Percentiles rank a stretch among this genome's conserved stretches.
phyloP scores from a whole-genome alignment of 2,329 filamentous ascomycete genomes.

The Venturia effusa region DNA sequence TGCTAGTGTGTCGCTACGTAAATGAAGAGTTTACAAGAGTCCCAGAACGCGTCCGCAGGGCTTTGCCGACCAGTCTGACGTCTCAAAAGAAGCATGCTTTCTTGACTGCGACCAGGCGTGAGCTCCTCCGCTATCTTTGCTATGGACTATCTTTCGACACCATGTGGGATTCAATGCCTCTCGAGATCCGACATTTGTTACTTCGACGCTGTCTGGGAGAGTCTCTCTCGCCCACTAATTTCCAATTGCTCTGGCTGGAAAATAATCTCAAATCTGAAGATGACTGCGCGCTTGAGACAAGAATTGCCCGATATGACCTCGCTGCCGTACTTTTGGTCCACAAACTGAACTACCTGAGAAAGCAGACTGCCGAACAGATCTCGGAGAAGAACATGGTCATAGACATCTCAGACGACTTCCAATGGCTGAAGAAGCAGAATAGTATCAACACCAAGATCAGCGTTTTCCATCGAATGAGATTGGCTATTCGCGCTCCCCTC shows the following conservation, averaged over 20 bases:
- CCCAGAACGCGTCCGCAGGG: conserved; percentile 23
- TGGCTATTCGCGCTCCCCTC: conserved; percentile 15
- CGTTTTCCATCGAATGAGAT: conserved; percentile 16
- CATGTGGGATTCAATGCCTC: conserved; percentile 40
- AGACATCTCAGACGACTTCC: conserved; percentile 7
- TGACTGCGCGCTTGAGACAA: conserved; percentile 25
- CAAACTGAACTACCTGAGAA: conserved; percentile 23
- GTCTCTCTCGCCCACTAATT: conserved; percentile 28
- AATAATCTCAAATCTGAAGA: conserved; percentile 31
- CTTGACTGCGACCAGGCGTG: conserved; percentile 27
- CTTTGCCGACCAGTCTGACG: conserved; percentile 1
- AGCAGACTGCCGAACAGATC: conserved; percentile 2
- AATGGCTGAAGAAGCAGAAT: conserved; percentile 8
- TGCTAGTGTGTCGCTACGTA: conserved; percentile 19
- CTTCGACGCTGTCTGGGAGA: conserved; percentile 36
- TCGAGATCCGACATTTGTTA: conserved; percentile 34
- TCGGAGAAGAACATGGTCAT: conserved; percentile 6
- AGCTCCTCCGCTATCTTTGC: conserved; percentile 37
- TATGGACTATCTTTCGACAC: conserved; percentile 39
- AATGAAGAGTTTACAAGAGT: conserved; percentile 18
- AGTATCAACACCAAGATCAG: conserved; percentile 19
- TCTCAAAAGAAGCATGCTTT: conserved; percentile 10
- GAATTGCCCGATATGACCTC: conserved; percentile 39
- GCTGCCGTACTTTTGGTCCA: conserved; percentile 28
- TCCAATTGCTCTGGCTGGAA: conserved; percentile 34